A percentile compares a stretch with the other conserved stretches of the same genome.
phyloP scores from a whole-genome alignment of 352 stramenopile species.

The Hyaloperonospora brassicae region DNA sequence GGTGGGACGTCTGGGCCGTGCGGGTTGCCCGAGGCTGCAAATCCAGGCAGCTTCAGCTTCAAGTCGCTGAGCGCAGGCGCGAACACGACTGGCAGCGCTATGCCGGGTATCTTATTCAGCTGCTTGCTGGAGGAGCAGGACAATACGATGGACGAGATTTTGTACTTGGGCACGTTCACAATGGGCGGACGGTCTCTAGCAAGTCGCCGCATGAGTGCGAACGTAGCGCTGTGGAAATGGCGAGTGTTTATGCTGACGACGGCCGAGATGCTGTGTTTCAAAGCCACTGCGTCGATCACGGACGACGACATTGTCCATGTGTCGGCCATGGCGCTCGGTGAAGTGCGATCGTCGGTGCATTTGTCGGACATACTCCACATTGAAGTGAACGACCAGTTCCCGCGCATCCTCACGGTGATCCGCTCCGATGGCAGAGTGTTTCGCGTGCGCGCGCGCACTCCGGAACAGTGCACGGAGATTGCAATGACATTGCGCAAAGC shows the following conservation, averaged over 20 bases:
- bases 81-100: conserved; percentile 15
- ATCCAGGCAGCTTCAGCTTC: conserved; percentile 23
- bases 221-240: conserved; percentile 75
- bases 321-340: conserved; percentile 44
- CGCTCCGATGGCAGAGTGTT: conserved; percentile 67
- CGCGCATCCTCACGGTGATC: conserved; percentile 66
- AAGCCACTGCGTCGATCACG: conserved; percentile 32
- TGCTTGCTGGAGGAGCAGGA: conserved; percentile 68
- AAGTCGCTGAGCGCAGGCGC: conserved; percentile 20
- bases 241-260: conserved; percentile 70
- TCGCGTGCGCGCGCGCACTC: conserved; percentile 52
- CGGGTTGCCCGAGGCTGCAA: conserved; percentile 7
- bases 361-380: conserved; percentile 75
- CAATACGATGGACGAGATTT: conserved; percentile 67
- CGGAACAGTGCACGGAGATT: conserved; percentile 62
- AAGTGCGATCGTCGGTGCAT: conserved; percentile 61
- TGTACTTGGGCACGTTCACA: conserved; percentile 72
- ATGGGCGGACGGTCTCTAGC: conserved; percentile 66
- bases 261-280: conserved; percentile 72
- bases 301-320: conserved; percentile 17
- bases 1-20: conserved; percentile 1
- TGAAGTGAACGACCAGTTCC: conserved; percentile 61
- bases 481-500: conserved; percentile 37
- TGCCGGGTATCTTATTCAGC: conserved; percentile 65
- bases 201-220: conserved; percentile 60